Evolutionary conservation across 163 green algal species (phyloP), one percentile per base, ranked within the genome.

Genomic region (Chlamydomonas reinhardtii): DNA sequence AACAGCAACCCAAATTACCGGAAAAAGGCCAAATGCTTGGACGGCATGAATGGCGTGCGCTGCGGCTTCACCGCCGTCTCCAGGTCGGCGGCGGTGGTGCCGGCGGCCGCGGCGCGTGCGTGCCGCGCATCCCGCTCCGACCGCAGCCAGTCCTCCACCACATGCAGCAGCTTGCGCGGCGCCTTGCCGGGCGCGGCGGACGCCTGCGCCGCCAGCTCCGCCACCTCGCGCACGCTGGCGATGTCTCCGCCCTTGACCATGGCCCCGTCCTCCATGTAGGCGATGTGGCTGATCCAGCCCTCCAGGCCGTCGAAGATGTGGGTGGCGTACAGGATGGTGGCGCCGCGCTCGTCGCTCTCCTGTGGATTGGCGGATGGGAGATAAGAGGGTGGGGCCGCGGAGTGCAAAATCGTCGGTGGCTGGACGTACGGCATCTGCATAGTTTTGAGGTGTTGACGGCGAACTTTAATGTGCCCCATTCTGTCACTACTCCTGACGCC

Each of bases 281-380:
- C 96, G 25, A 99, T 74, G 88, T 99, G 98, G 12, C 95, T 99
- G 34, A 96, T 88, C 97, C 98, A 99, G 32, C 65, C 66, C 88
- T 99, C 96, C 27, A 99, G 90, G 34, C 98, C 98, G 89, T 99
- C 98, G 82, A 99, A 99, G 74, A 99, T 99, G 93, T 99, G 98
- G 14, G 98, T 99, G 43, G 97, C 97, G 82, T 99, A 99, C 1
- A 99, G 82, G 85, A 99, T 98, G 72, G 93, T 97, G 19, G 95
- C 95, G 9, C 92, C 91, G 12, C 96, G 93, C 87, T 96, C 75
- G 78, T 95, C 90, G 85, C 96, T 98, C 92, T 99, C 98, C 76
- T 97, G 48, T 1, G 12, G 48, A 14, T 17, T 12, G 12, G 14
- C 2, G 48, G 48, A 1, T 2, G 48, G 48, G 48, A 17, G 48